Evolutionary conservation across 371 early-diverging fungal species (phyloP).

Genomic region (Mucor circinelloides): DNA sequence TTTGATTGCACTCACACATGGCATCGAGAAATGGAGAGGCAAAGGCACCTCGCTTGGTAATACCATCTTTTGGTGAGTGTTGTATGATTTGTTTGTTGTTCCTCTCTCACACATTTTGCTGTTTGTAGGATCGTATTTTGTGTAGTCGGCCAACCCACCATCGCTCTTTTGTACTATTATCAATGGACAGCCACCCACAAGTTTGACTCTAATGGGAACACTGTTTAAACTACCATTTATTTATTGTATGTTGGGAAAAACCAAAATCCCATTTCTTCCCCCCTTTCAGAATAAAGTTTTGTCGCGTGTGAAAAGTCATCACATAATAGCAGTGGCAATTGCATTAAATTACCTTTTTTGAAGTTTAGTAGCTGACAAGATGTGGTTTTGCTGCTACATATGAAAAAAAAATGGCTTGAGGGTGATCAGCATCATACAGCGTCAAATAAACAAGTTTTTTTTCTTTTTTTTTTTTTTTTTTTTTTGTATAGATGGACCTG

Average conservation of each 20-base stretch:
- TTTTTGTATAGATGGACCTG: neutral
- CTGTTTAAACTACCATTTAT: neutral
- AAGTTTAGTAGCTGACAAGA: conserved; percentile 1
- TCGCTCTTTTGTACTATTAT: conserved; percentile 82
- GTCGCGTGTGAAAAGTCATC: conserved; percentile 6
- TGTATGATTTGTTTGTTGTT: neutral
- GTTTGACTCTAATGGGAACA: neutral
- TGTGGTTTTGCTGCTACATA: neutral
- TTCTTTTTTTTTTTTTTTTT: no score
- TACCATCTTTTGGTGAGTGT: conserved; percentile 78
- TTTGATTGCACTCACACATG: conserved; percentile 72
- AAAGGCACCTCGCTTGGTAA: conserved; percentile 86
- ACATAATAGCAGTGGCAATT: neutral
- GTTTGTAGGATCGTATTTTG: conserved; percentile 69
- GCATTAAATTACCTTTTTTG: conserved; percentile 4
- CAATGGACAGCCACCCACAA: conserved; percentile 66
- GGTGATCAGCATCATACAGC: neutral
- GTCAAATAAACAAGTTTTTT: neutral
- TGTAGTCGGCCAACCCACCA: conserved; percentile 86
- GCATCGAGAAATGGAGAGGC: conserved; percentile 71
- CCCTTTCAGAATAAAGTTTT: neutral
- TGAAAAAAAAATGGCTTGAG: neutral
- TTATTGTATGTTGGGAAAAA: neutral
- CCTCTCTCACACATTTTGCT: neutral
- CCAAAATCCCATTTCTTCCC: neutral